Conservation (phyloP, 345 rosid species). For the Isatis tinctoria region DNA sequence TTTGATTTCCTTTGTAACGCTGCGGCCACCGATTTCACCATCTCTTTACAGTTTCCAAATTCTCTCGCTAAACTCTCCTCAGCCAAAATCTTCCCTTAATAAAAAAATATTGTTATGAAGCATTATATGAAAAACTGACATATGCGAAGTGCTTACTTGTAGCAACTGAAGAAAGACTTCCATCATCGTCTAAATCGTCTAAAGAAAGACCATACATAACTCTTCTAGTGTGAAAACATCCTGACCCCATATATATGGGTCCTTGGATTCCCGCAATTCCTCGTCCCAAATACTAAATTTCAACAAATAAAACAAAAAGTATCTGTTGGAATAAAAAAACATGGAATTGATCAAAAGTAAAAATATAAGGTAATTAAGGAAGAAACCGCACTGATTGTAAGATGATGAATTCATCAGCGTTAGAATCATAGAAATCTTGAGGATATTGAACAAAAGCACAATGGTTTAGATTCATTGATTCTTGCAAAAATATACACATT, state of each 20-base stretch:
- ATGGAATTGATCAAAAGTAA: not conserved
- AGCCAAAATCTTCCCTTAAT: conserved; percentile 17
- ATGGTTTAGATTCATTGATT: conserved; percentile 7
- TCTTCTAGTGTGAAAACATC: conserved; percentile 60
- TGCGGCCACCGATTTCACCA: conserved; percentile 30
- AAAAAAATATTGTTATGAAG: not conserved
- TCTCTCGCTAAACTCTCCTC: conserved; percentile 16
- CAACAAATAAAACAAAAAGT: not conserved
- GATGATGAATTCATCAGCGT: conserved; percentile 29
- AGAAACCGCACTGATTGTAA: conserved; percentile 1
- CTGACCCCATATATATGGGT: conserved; percentile 44
- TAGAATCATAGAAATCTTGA: conserved; percentile 41
- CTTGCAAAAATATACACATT: conserved; percentile 40
- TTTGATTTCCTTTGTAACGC: conserved; percentile 42
- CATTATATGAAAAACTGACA: not conserved
- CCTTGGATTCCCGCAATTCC: conserved; percentile 61
- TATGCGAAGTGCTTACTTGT: conserved; percentile 6
- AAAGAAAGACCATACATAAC: conserved; percentile 51
- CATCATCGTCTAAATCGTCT: conserved; percentile 11
- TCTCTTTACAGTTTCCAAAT: conserved; percentile 50
- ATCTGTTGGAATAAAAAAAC: not conserved
- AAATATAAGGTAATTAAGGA: too few species aligned
- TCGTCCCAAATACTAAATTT: conserved; percentile 1
- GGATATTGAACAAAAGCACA: conserved; percentile 52
- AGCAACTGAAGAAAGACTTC: conserved; percentile 10